Conservation (phyloP, 2,329 filamentous ascomycete species). For the Chalaropsis thielavioides region DNA sequence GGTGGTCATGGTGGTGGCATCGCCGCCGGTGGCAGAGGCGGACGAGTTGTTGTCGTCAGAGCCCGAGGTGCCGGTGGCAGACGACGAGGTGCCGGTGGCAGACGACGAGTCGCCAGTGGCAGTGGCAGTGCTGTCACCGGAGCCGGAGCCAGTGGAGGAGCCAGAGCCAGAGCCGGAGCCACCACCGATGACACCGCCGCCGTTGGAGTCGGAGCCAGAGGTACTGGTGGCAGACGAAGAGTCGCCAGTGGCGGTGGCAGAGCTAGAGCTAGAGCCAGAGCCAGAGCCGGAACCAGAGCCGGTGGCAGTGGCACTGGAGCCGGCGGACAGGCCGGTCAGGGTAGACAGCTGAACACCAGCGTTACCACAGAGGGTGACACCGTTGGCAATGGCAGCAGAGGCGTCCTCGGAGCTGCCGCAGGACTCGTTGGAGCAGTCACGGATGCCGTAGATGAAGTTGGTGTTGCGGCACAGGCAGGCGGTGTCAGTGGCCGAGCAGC, state of each 20-base stretch:
- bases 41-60: conserved; percentile 10
- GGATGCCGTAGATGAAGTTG: conserved; percentile 36
- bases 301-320: conserved; percentile 20
- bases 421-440: conserved; percentile 35
- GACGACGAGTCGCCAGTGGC: neutral
- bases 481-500: conserved; percentile 30
- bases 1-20: conserved; percentile 20
- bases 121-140: neutral
- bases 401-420: conserved; percentile 27
- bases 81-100: neutral
- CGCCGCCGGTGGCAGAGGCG: conserved; percentile 13
- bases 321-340: conserved; percentile 19
- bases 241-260: conserved; percentile 8
- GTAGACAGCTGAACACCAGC: conserved; percentile 13
- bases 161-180: conserved; percentile 11
- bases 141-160: conserved; percentile 4
- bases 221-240: conserved; percentile 14
- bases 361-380: conserved; percentile 26
- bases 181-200: neutral
- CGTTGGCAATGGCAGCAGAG: conserved; percentile 28
- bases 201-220: neutral
- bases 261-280: conserved; percentile 10
- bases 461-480: conserved; percentile 34
- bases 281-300: conserved; percentile 16
- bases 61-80: neutral